Base-by-base conservation (phyloP, 2,329 filamentous ascomycete genomes). In the Emericellopsis cladophorae region DNA sequence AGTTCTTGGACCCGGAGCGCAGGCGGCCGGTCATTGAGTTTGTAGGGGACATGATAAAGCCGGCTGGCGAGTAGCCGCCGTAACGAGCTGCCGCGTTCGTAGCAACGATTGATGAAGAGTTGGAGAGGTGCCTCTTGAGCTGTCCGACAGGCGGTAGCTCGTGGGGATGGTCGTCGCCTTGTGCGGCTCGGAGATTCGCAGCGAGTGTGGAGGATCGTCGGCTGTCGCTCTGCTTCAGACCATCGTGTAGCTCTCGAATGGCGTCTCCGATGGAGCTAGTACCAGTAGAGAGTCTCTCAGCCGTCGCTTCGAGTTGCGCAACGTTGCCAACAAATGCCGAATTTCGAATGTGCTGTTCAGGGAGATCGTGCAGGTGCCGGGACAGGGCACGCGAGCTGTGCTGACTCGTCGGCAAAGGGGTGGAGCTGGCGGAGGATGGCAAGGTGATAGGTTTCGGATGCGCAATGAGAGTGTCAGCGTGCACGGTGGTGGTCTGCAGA, bases 241-340 rank as follows among this genome's bases (percentile, higher is more conserved):
- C 79, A 45, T 76, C 67, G 58, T 85, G 79, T 48, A 86, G 67
- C 52, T 81, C 76, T 44, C 81, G 74, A 51, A 88, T 89, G 49
- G 84, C 82, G 64, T 84, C 76, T 51, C 83, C 82, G 53, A 88
- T 83, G 46, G 84, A 85, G 46, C 79, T 84, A 42, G 78, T 80
- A n/a, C 42, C 39, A 64, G 75, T 74, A 49, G 81, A 84, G 57
- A 89, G 67, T 48, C 78, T 73, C 59, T 88, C 83, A 38, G 84
- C 84, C 10, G 78, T 81, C 48, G 81, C 79, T 59, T 90, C 84
- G 46, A 89, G 74, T 39, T 79, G 75, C 48, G 80, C 77, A 46
- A 89, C 79, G 62, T 82, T 87, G 54, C 70, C 71, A 15, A 72
- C 62, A 54, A 75, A 75, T 22, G 73, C 76, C 43, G 79, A 74